Evolutionary conservation across 768 basidiomycete species (phyloP).

Genomic region (Phylloporus sp.): DNA sequence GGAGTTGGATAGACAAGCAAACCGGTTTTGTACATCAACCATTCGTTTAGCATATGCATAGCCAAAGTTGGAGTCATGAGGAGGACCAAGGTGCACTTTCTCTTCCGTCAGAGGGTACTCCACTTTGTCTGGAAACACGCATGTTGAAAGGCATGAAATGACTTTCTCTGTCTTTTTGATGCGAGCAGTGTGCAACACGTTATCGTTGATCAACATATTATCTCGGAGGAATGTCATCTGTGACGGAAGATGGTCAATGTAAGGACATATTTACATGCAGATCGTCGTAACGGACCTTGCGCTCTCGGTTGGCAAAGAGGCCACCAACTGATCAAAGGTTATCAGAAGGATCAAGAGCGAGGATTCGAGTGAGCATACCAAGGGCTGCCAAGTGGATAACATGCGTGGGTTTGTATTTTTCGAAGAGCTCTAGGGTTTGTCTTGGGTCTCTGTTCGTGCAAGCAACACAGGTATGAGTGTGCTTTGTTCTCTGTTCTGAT

Average conservation of each 20-base stretch:
- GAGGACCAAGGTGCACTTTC: constrained; percentile 89
- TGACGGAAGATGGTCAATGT: background rate
- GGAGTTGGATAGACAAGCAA: constrained; percentile 20
- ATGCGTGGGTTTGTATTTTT: constrained; percentile 91
- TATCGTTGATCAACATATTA: constrained; percentile 94
- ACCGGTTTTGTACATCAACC: constrained; percentile 96
- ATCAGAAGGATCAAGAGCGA: constrained; percentile 6
- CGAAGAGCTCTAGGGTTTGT: constrained; percentile 70
- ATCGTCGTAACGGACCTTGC: constrained; percentile 54
- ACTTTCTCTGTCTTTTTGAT: constrained; percentile 66
- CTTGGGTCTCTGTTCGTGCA: constrained; percentile 52
- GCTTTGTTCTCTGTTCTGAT: background rate
- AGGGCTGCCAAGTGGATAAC: constrained; percentile 95
- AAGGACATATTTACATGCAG: background rate
- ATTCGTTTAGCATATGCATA: constrained; percentile 95
- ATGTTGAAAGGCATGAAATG: constrained; percentile 94
- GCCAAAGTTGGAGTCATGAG: constrained; percentile 93
- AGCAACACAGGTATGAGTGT: constrained; percentile 3
- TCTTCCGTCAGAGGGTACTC: constrained; percentile 89
- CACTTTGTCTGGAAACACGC: constrained; percentile 96
- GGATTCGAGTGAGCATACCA: constrained; percentile 44
- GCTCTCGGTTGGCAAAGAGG: constrained; percentile 93
- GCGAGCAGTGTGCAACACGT: constrained; percentile 77
- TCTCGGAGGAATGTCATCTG: constrained; percentile 91
- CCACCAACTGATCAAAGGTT: constrained; percentile 67